A percentile compares a stretch with the other conserved stretches of the same genome.
Conservation (phyloP, 1,284 basidiomycete species). For the Tremellales sp. region DNA sequence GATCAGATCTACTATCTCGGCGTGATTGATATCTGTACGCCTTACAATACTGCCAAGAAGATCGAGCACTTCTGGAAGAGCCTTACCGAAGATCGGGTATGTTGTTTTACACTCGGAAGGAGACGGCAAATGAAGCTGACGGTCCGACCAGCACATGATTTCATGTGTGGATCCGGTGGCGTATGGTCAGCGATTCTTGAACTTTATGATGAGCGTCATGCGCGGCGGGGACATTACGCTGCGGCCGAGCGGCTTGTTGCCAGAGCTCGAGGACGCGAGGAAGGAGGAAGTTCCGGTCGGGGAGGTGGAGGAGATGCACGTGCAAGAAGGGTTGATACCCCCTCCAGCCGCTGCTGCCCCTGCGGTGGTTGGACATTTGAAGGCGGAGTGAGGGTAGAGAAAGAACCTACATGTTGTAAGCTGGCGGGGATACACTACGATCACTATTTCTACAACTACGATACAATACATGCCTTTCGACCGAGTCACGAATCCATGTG, state of each 20-base stretch:
- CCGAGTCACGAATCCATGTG: too few species aligned
- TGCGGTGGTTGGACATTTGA: slow-evolving; percentile 25
- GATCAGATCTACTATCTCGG: slow-evolving; percentile 90
- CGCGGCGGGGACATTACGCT: slow-evolving; percentile 60
- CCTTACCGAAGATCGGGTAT: slow-evolving; percentile 73
- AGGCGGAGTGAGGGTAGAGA: slow-evolving; percentile 14
- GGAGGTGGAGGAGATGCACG: slow-evolving; percentile 5
- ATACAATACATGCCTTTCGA: too few species aligned
- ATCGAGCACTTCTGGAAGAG: slow-evolving; percentile 92
- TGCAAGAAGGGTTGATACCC: neutral
- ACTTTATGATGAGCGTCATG: slow-evolving; percentile 83
- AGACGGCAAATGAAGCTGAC: neutral
- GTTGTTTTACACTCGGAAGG: slow-evolving; percentile 43
- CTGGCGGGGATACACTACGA: too few species aligned
- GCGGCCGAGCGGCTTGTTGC: slow-evolving; percentile 34
- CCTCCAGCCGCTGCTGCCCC: neutral
- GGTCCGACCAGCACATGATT: slow-evolving; percentile 71
- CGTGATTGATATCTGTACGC: slow-evolving; percentile 91
- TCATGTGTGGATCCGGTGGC: slow-evolving; percentile 81
- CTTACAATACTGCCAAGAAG: slow-evolving; percentile 74
- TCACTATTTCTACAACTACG: too few species aligned
- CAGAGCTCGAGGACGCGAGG: slow-evolving; percentile 1
- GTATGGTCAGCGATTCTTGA: slow-evolving; percentile 80
- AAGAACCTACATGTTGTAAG: too few species aligned
- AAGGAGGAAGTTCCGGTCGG: slow-evolving; percentile 9